These are phyloP conservation scores for Cryphonectria naterciae DNA, from an alignment of 2,329 filamentous ascomycete species.

Conservation along the genomic window DNA sequence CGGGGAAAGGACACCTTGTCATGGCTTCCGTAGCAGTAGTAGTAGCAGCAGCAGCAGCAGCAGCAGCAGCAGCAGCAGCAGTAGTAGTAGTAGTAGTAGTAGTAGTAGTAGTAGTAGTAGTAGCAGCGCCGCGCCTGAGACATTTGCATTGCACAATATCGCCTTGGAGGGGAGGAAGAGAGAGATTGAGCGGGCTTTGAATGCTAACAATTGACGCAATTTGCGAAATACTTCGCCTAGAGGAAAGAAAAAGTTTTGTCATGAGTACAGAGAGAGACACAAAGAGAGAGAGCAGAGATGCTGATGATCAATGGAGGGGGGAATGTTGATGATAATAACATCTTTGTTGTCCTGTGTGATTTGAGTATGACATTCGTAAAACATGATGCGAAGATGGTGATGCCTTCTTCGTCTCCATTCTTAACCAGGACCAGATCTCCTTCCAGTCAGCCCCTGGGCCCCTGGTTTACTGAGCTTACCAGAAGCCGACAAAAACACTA, in stretches of 20 bases:
- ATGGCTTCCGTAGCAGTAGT: not conserved
- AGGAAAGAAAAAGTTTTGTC: not conserved
- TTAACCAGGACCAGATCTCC: not conserved
- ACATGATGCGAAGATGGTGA: conserved; percentile 5
- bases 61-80: too few species aligned
- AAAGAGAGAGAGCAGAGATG: not conserved
- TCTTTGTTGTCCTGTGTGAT: not conserved
- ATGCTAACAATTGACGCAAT: not conserved
- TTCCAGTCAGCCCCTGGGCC: not conserved
- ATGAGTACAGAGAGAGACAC: too few species aligned
- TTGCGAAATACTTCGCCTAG: not conserved
- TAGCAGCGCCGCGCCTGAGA: not conserved
- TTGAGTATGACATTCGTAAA: not conserved
- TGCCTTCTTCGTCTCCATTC: not conserved
- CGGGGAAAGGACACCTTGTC: not conserved
- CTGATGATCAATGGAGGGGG: not conserved
- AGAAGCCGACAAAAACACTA: not conserved
- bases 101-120: not conserved
- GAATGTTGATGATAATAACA: not conserved
- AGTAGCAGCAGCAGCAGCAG: too few species aligned
- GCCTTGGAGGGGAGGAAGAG: not conserved
- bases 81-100: too few species aligned
- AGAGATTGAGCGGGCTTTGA: not conserved
- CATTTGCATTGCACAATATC: not conserved
- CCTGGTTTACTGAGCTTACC: not conserved